Evolutionary conservation across 225 moss, liverwort and hornwort species (phyloP).

Genomic region (Bryoerythrophyllum caledonicum): DNA sequence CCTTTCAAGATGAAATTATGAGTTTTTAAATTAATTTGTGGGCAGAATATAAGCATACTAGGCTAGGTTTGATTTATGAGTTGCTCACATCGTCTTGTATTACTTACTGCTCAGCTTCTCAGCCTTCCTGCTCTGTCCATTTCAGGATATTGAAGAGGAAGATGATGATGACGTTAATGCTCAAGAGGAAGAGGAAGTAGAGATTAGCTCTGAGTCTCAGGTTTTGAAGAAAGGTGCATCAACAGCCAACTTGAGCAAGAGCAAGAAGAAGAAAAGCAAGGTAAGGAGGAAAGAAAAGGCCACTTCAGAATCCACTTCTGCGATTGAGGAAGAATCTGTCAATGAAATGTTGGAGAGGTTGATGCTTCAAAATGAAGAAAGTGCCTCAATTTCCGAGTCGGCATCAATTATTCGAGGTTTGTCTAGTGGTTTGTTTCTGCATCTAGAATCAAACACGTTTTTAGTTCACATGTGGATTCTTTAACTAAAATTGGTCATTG

Average conservation of each 20-base stretch:
- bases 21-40: not conserved
- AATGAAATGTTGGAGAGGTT: constrained; percentile 72
- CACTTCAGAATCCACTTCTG: constrained; percentile 21
- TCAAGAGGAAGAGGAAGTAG: constrained; percentile 44
- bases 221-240: constrained; percentile 39
- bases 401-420: constrained; percentile 40
- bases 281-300: constrained; percentile 71
- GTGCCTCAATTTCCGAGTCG: constrained; percentile 41
- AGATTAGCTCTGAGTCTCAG: constrained; percentile 30
- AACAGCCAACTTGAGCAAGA: constrained; percentile 44
- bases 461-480: constrained; percentile 6
- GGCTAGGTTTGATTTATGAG: not conserved
- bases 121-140: constrained; percentile 14
- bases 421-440: not conserved
- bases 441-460: not conserved
- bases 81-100: constrained; percentile 5
- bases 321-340: constrained; percentile 65
- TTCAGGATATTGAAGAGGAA: constrained; percentile 50
- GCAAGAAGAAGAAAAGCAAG: constrained; percentile 71
- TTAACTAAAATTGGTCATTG: not conserved
- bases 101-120: constrained; percentile 13
- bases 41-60: not conserved
- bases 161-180: constrained; percentile 39
- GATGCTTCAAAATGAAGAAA: constrained; percentile 50
- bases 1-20: not conserved